Base-by-base conservation (phyloP, 2,329 filamentous ascomycete species). In the Ustilaginoidea virens region DNA sequence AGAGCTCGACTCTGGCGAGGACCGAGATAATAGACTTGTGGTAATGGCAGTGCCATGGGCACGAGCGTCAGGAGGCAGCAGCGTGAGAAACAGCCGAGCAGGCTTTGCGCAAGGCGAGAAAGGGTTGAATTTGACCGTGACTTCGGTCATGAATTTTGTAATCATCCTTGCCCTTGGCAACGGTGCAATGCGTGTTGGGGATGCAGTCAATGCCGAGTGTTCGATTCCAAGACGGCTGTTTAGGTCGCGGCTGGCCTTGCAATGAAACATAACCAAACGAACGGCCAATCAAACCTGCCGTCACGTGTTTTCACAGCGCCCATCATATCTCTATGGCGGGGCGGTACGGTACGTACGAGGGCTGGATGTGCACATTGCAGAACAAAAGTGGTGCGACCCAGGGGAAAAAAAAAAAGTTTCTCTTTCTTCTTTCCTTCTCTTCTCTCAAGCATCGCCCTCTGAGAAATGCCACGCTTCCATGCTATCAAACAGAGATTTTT, bases 91-190 rank as follows among this genome's bases (percentile, higher is more conserved):
- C 29, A 92, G 66, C 24, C 90, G 77, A 22, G 83, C 86, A 15
- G 86, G 78, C 48, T 83, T 85, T 37, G 82, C 75, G 50, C 69
- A 66, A 15, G 68, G 58, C 17, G 74, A 79, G 69, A 96, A 96
- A 22, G 90, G 87, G 58, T 92, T 93, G 73, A 96, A 94, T 51
- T 73, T 74, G 39, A 83, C 78, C 45, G 69, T 74, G 45, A 96
- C 74, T 51, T 83, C 73, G 52, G 85, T 87, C 53, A 92, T 70
- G 61, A 82, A 90, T 50, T 76, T 74, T 34, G 80, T 87, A 36
- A 90, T 81, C 82, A 90, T 90, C 29, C 52, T 63, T 10, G 22
- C n/a, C 7, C 10, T 10, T 9, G 22, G 7, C 4, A 9, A 12
- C 9, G 13, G n/a, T 13, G 22, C 22, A n/a, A 13, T 24, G 12